Base-by-base conservation (phyloP, 257 asterid species). In the Capsicum rhomboideum region DNA sequence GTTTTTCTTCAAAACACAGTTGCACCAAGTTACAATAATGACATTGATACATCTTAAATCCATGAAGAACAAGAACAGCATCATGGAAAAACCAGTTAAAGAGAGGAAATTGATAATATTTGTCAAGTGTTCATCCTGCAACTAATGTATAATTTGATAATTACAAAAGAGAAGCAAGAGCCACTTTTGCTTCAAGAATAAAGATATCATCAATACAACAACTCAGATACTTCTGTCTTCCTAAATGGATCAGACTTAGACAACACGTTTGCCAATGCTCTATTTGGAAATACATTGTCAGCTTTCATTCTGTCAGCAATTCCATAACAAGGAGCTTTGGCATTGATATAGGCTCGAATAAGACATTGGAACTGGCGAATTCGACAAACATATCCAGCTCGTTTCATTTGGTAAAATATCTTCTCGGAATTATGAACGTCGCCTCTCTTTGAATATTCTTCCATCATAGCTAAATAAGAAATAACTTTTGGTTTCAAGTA, bases 361-460 rank as follows among this genome's bases (percentile, higher is more conserved):
- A 92, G 96, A 11, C 87, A 18, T 37, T 88, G 88, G 83, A 88
- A 95, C 86, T 87, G 93, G 78, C 85, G 89, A 20, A 56, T 8
- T 28, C 91, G 86, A 2, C 88, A 21, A 0, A 40, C 17, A 64
- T 92, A 95, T 3, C 98, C 94, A 0, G 79, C 91, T 61, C 64
- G 83, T 71, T 86, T 88, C 94, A 93, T 88, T 89, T 86, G 87
- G 29, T 82, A 85, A 63, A 92, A 90, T 10, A 92, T 37, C 89
- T 89, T 93, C 90, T 95, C 98, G 0, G 97, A 58, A 42, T 87
- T 93, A 79, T 93, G 97, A 26, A 92, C 58, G 61, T 92, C 97
- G 4, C 98, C 99, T 77, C 87, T 89, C 49, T 63, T 69, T 0
- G 97, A 89, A 54, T 91, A 92, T 29, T 85, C 83, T 20, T 92